Conservation (phyloP, 345 rosid genomes). For the Gossypium raimondii region DNA sequence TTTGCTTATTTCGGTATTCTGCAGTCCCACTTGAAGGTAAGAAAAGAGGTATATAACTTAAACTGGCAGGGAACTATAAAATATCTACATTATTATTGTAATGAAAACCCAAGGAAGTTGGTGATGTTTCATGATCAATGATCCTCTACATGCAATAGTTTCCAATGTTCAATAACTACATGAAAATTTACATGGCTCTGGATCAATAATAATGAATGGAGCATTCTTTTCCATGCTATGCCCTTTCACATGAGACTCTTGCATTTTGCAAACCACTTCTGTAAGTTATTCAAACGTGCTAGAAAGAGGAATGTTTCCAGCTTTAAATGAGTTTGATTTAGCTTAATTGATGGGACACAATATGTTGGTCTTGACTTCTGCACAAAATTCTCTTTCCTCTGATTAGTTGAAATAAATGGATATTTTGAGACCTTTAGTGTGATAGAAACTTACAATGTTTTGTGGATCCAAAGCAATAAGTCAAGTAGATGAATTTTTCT, state of each 20-base stretch:
- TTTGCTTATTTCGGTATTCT: background rate
- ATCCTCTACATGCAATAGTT: conserved; percentile 2
- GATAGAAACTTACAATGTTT: background rate
- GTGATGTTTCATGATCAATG: background rate
- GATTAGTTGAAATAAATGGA: too few species aligned
- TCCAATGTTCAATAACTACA: background rate
- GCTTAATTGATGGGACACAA: background rate
- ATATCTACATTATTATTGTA: background rate
- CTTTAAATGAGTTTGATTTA: background rate
- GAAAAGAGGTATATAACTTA: background rate
- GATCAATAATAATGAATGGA: background rate
- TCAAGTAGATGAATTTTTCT: background rate
- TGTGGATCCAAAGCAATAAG: background rate
- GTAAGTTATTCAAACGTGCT: background rate
- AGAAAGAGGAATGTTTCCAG: background rate
- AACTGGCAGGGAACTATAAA: background rate
- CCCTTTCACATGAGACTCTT: background rate
- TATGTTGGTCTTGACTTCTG: too few species aligned
- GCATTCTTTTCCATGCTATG: background rate
- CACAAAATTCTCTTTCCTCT: too few species aligned
- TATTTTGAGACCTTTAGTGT: too few species aligned
- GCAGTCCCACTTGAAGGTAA: background rate
- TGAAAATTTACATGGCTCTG: background rate
- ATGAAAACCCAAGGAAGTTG: background rate
- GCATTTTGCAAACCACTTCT: background rate